Evolutionary conservation across 2,329 filamentous ascomycete species (phyloP), one percentile per base, ranked within the genome.

Genomic region (Microcyclospora tardicrescens): DNA sequence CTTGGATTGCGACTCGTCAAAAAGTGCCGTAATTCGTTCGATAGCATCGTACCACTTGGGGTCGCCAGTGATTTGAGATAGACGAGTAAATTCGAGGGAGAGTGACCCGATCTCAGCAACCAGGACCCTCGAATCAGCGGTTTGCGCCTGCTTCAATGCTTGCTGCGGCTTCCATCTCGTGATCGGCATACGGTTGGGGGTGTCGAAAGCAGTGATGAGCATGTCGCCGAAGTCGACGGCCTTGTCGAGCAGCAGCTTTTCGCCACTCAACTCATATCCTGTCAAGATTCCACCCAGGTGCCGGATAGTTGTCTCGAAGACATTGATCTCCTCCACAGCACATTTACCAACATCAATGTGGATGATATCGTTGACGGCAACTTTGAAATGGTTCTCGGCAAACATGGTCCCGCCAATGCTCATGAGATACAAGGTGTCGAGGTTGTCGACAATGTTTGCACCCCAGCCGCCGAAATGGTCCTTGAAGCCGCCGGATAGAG

Each of bases 231-330:
- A 58, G 32, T 61, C 57, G 9, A 45, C 48, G 1, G 58, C 59
- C 44, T 61, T 62, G n/a, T 48, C 45, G 19, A 61, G 48, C 3
- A 60, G 47, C 31, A 55, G 42, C 35, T 51, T 47, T 38, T 61
- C 59, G 15, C 50, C 54, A 43, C 55, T 59, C 16, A 62, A 35
- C 32, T 61, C 59, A 39, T 61, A 61, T 2, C 54, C 57, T 6
- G 57, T 39, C 2, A 62, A 43, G 31, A 62, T 52, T 9, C 59
- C 59, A 2, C 59, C 59, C 16, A 62, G 43, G 44, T 62, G 57
- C n/a, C 59, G 47, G 56, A 69, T 69, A 14, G 62, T 69, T 0
- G 66, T 69, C 45, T 70, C 66, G 41, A 69, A 68, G 5, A 69
- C 61, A 40, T 69, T 69, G 47, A 69, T 45, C 13, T 50, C 55